These are phyloP conservation scores for Iris macrosiphon DNA, from an alignment of 106 monocot genomes.

Conservation along the genomic window DNA sequence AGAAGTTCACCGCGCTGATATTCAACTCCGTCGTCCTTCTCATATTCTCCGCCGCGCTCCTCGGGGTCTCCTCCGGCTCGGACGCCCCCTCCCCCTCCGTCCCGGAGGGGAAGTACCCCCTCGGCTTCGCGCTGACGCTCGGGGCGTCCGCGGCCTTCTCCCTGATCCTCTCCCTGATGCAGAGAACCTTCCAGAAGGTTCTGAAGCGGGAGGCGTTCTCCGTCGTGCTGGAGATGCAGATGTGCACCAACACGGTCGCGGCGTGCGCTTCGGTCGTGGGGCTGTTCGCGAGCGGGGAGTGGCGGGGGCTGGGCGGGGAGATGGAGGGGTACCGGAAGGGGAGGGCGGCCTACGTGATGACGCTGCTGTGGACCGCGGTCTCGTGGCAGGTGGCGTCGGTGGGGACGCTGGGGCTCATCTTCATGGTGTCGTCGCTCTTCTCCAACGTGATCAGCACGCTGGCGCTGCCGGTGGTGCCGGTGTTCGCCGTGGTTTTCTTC, in stretches of 20 bases:
- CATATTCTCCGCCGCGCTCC: conserved; percentile 42
- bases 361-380: conserved; percentile 14
- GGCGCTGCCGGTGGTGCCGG: conserved; percentile 17
- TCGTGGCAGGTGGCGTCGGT: conserved; percentile 29
- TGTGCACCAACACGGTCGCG: conserved; percentile 9
- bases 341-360: conserved; percentile 20
- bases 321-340: conserved; percentile 16
- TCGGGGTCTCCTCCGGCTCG: conserved; percentile 18
- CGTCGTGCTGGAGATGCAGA: conserved; percentile 23
- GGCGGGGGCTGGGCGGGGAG: conserved; percentile 11
- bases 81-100: not conserved
- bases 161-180: conserved; percentile 29
- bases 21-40: conserved; percentile 56
- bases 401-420: conserved; percentile 23
- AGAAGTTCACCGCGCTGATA: conserved; percentile 35
- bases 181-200: conserved; percentile 23
- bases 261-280: conserved; percentile 13
- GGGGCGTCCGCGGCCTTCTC: conserved; percentile 31
- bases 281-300: conserved; percentile 29
- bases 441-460: conserved; percentile 28
- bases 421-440: conserved; percentile 33
- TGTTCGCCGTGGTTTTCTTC: conserved; percentile 40
- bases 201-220: conserved; percentile 14
- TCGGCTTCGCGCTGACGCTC: conserved; percentile 22
- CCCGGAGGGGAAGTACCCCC: conserved; percentile 9